Base-by-base conservation (phyloP, 306 rosid species). In the Luffa acutangula region DNA sequence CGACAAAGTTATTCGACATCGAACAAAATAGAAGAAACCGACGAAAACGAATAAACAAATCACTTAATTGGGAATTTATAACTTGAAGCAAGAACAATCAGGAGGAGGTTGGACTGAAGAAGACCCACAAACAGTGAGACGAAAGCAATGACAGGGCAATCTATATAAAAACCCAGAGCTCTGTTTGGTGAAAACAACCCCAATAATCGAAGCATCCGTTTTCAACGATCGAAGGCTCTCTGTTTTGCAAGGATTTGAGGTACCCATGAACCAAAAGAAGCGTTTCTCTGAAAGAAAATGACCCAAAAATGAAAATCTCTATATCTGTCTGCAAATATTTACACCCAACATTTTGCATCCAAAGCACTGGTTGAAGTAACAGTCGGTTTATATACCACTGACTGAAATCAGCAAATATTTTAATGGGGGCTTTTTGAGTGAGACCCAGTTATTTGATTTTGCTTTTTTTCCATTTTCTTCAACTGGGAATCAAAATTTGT, bases 51-150 rank as follows among this genome's bases (percentile, higher is more conserved):
- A 78, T 49, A 77, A 81, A 78, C 43, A 83, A 80, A 87, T 37
- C 43, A 80, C 56, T 79, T 78, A 74, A 75, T 33, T 54, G 62
- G 84, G 84, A 82, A 82, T 48, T 79, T 83, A 81, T 77, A 79
- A 79, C 92, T 90, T 89, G 88, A 93, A 89, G 94, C 88, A 90
- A 91, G 85, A 86, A 87, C 81, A 84, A 87, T 41, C 56, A 81
- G 79, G 82, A 77, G 78, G 80, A 79, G 80, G 80, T 81, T 87
- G 88, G 81, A 81, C 82, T 77, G 88, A 83, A 75, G 69, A 85
- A 80, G 78, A 78, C 70, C 88, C 87, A 79, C 84, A 78, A 86
- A 76, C 49, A 87, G 88, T 87, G 85, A 85, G 79, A 81, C 79
- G 72, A 79, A 87, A 89, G 89, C 83, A 85, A 93, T 83, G 66